Base-by-base conservation (phyloP, 2,329 filamentous ascomycete species). In the Pseudocercospora macadamiae region DNA sequence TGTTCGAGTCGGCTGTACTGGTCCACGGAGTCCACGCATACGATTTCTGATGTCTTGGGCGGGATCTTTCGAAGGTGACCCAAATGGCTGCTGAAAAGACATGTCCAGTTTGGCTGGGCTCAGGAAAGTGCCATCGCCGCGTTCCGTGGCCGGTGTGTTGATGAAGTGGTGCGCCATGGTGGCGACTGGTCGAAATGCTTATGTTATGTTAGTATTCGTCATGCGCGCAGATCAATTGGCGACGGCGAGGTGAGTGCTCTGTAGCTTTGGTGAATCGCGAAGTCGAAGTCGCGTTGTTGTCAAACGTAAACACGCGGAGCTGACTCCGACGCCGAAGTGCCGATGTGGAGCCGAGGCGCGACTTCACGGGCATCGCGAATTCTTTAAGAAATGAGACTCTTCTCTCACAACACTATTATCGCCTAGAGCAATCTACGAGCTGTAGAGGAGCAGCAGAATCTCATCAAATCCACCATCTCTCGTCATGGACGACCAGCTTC, bases 81-180 rank as follows among this genome's bases (percentile, higher is more conserved):
- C 86, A 67, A 97, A 96, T 1, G 93, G 95, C 57, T 90, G 87
- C 72, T 96, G 91, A 69, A 92, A 88, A 53, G 91, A 96, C 66
- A 93, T 87, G 68, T 96, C 91, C 71, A 96, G 86, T 26, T 64
- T 63, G 39, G 52, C 63, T 6, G 64, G 64, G 74, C 78, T 86
- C 63, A 96, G 81, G 75, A 88, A 93, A 66, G 92, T 96, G 76
- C 86, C 87, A 82, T 97, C 91, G 71, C 89, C 91, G 66, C 87
- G 76, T 71, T 92, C 89, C 62, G 91, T 96, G 73, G 89, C 88
- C 70, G 93, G 93, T 68, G 93, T 96, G 77, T 95, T 89, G 76
- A 96, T 83, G 71, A 82, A 77, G 64, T 70, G 68, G 66, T 75
- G 73, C 54, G 77, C 77, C 78, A 81, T 80, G 59, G 32, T 71